These are phyloP conservation scores for Hypoxylon perforatum DNA, from an alignment of 495 filamentous ascomycete genomes.

Conservation along the genomic window DNA sequence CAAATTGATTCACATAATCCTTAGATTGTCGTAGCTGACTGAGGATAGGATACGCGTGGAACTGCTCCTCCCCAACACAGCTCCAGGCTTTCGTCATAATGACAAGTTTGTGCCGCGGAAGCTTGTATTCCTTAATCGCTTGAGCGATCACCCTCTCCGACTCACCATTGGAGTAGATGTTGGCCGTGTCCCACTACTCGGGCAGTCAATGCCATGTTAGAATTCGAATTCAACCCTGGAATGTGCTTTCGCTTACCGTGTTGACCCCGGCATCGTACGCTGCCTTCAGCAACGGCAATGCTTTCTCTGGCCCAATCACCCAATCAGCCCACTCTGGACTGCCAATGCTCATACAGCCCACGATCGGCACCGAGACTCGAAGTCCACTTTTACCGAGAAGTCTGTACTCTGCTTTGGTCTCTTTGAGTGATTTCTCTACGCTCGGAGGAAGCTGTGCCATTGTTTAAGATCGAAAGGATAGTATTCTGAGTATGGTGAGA, in stretches of 20 bases:
- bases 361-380: slow-evolving; percentile 71
- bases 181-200: slow-evolving; percentile 54
- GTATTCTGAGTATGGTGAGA: neutral
- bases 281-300: slow-evolving; percentile 71
- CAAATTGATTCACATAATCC: slow-evolving; percentile 51
- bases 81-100: slow-evolving; percentile 67
- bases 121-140: slow-evolving; percentile 72
- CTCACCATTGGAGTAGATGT: slow-evolving; percentile 69
- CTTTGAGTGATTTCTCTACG: slow-evolving; percentile 34
- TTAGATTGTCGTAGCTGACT: slow-evolving; percentile 30
- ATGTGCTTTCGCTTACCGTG: slow-evolving; percentile 47
- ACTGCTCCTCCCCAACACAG: neutral
- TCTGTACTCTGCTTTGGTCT: slow-evolving; percentile 56
- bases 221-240: neutral
- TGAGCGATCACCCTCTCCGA: slow-evolving; percentile 75
- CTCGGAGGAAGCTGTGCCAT: slow-evolving; percentile 40
- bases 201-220: neutral
- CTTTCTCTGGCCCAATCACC: slow-evolving; percentile 69
- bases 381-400: slow-evolving; percentile 72
- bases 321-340: slow-evolving; percentile 58
- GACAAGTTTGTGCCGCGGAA: slow-evolving; percentile 72
- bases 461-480: neutral
- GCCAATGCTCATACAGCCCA: slow-evolving; percentile 76
- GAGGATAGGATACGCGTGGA: neutral
- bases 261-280: slow-evolving; percentile 74